Conservation (phyloP, 208 protist species). For the Wallacemonas sp. region DNA sequence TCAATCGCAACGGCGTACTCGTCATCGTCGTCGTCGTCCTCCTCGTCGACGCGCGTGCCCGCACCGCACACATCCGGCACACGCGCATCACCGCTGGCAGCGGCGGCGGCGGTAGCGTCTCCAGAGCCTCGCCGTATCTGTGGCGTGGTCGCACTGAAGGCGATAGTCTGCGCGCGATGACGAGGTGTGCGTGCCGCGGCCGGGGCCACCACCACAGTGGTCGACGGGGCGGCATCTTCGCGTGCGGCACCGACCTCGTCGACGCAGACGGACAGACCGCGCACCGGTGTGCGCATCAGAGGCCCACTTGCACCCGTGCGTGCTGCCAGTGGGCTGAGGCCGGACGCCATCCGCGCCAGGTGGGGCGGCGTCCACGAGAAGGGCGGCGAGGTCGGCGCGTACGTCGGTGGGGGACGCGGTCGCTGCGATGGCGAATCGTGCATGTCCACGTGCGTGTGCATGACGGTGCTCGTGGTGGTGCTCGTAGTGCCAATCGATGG, state of each 20-base stretch:
- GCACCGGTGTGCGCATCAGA: not conserved
- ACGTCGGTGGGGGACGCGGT: too few species aligned
- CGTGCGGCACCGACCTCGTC: not conserved
- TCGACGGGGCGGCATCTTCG: not conserved
- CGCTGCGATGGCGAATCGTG: too few species aligned
- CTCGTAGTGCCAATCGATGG: too few species aligned
- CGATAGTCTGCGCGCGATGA: not conserved
- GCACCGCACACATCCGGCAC: too few species aligned
- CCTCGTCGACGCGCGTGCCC: not conserved
- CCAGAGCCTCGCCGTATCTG: not conserved
- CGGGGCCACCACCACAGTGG: not conserved
- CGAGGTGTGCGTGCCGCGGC: not conserved
- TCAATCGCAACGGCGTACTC: slow-evolving; percentile 9
- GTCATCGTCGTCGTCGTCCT: slow-evolving; percentile 9
- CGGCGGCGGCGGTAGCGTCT: not conserved
- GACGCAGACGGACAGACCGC: too few species aligned
- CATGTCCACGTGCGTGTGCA: too few species aligned
- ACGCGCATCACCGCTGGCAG: not conserved
- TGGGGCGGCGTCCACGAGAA: too few species aligned
- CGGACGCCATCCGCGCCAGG: too few species aligned
- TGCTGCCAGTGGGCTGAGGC: too few species aligned
- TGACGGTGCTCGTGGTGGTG: too few species aligned
- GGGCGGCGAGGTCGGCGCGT: too few species aligned
- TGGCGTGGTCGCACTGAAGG: not conserved
- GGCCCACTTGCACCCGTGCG: not conserved